A percentile compares a stretch with the other conserved stretches of the same genome.
Conservation (phyloP, 768 basidiomycete species). For the Coprinellus micaceus region DNA sequence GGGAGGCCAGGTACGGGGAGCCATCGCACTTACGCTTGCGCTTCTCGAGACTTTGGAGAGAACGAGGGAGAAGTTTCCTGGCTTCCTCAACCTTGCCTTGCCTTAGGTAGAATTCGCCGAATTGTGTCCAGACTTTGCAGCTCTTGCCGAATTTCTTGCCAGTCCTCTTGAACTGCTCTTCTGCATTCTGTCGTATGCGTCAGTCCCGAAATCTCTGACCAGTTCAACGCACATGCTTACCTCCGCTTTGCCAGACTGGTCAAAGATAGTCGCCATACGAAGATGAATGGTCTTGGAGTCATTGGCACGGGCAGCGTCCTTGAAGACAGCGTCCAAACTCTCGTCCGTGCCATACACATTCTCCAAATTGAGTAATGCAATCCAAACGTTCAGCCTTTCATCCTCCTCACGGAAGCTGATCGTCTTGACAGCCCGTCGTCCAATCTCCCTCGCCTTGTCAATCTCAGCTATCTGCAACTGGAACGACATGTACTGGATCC, state of each 20-base stretch:
- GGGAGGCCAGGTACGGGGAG: not conserved
- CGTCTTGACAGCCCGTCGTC: slow-evolving; percentile 73
- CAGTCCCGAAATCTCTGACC: slow-evolving; percentile 10
- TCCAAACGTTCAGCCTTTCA: slow-evolving; percentile 96
- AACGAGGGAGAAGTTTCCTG: slow-evolving; percentile 80
- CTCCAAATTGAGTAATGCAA: slow-evolving; percentile 92
- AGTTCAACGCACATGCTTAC: slow-evolving; percentile 35
- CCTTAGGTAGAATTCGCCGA: slow-evolving; percentile 77
- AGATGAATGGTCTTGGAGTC: slow-evolving; percentile 91
- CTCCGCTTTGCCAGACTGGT: slow-evolving; percentile 77
- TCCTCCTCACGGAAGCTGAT: slow-evolving; percentile 96
- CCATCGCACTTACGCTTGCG: slow-evolving; percentile 71
- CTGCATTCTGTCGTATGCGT: slow-evolving; percentile 66
- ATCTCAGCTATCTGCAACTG: slow-evolving; percentile 94
- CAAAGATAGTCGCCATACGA: slow-evolving; percentile 79
- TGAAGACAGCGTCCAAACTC: slow-evolving; percentile 76
- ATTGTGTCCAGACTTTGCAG: slow-evolving; percentile 91
- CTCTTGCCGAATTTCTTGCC: slow-evolving; percentile 93
- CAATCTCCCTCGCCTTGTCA: slow-evolving; percentile 89
- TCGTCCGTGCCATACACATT: slow-evolving; percentile 88
- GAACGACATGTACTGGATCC: slow-evolving; percentile 99
- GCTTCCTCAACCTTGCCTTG: slow-evolving; percentile 74
- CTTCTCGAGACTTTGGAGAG: slow-evolving; percentile 88
- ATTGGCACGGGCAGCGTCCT: slow-evolving; percentile 84
- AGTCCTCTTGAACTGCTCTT: slow-evolving; percentile 84